Base-by-base conservation (phyloP, 306 rosid species). In the Pterocarpus santalinus region DNA sequence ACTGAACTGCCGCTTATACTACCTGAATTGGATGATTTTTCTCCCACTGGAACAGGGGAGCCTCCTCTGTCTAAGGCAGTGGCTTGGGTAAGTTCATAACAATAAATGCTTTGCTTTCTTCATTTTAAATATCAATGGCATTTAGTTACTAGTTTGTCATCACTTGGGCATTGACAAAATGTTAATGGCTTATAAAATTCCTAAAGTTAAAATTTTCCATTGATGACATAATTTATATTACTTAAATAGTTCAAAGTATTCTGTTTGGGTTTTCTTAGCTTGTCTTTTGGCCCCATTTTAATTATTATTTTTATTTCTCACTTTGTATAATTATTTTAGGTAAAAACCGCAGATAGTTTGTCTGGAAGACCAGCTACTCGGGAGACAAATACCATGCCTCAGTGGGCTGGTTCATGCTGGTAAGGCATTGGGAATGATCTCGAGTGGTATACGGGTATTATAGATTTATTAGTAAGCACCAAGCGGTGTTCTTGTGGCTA, bases 341-440 rank as follows among this genome's bases (percentile, higher is more conserved):
- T 87, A 67, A 87, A 78, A 66, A 87, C 98, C 30, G 82, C 79
- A 38, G 97, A 95, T 86, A 83, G 86, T 69, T 66, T 85, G 73
- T 88, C 99, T 51, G 97, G 96, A 87, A 93, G 90, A 83, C 90
- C 94, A 57, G 97, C 97, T 72, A 89, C 84, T 64, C 90, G 98
- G 81, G 99, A 95, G 85, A 90, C 98, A 79, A 95, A 88, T 84
- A 93, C 99, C 72, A 95, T 93, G 99, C 99, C 99, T 8, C 99
- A 95, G 68, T 93, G 99, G 99, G 99, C 99, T 80, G 99, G 99
- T 85, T 95, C 99, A 74, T 95, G 99, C 90, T 95, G 99, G 99
- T 95, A 86, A 84, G 82, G 51, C 78, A 65, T 66, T 77, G 16
- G 32, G 65, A 70, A 83, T 69, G 81, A 53, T 53, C 75, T 79